These are phyloP conservation scores for Pseudozyma hubeiensis DNA, from an alignment of 1,284 basidiomycete genomes.

Conservation along the genomic window DNA sequence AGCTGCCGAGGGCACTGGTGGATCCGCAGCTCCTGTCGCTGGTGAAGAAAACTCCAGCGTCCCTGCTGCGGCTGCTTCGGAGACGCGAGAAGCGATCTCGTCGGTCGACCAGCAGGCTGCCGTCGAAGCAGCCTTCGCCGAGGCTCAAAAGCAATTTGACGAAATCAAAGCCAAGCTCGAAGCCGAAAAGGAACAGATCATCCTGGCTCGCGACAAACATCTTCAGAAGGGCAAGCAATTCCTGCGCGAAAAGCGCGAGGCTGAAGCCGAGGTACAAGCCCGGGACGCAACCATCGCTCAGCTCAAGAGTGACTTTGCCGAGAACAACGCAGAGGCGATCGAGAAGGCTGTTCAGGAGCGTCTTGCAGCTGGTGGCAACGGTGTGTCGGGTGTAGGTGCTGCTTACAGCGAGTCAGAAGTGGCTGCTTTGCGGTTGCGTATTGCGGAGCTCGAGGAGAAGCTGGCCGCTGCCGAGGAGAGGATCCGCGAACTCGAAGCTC, in stretches of 20 bases:
- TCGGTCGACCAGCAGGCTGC: slow-evolving; percentile 32
- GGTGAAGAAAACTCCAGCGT: slow-evolving; percentile 27
- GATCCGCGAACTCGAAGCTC: slow-evolving; percentile 48
- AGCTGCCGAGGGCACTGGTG: slow-evolving; percentile 24
- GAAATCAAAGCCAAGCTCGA: slow-evolving; percentile 50
- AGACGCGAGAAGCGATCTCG: slow-evolving; percentile 4
- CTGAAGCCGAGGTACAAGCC: slow-evolving; percentile 51
- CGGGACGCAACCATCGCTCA: slow-evolving; percentile 48
- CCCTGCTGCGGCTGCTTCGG: slow-evolving; percentile 25
- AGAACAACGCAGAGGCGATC: slow-evolving; percentile 54
- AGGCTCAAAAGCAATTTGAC: slow-evolving; percentile 56
- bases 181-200: slow-evolving; percentile 30
- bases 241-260: slow-evolving; percentile 39
- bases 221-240: slow-evolving; percentile 52
- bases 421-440: slow-evolving; percentile 34
- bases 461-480: slow-evolving; percentile 42
- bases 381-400: not conserved
- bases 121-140: slow-evolving; percentile 43
- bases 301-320: slow-evolving; percentile 51
- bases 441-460: slow-evolving; percentile 60
- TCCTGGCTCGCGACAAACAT: slow-evolving; percentile 43
- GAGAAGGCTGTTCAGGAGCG: slow-evolving; percentile 53
- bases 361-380: slow-evolving; percentile 13
- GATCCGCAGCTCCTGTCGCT: slow-evolving; percentile 34
- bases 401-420: slow-evolving; percentile 23